Evolutionary conservation across 179 eudicot genomes (phyloP), one percentile per base, ranked within the genome.

Genomic region (Beta lomatogona): DNA sequence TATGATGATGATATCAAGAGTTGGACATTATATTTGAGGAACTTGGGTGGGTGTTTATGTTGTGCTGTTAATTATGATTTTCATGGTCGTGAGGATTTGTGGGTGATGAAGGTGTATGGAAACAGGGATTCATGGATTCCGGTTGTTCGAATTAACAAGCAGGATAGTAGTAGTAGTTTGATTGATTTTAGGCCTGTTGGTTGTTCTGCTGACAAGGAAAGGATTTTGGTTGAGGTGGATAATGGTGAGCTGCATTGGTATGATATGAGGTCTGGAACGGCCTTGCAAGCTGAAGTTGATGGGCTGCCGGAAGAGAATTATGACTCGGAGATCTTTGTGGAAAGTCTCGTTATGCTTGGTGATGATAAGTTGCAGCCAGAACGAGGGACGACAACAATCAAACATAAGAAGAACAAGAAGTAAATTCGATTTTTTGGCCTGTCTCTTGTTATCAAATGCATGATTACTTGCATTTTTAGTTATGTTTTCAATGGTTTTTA

Each of bases 71-170:
- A 69, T 69, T 69, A 69, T 18, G 52, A 69, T 44, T 69, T 69
- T 18, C 50, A 69, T 0, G 73, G 73, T 14, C 52, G 52, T 18
- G 73, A 54, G 3, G 73, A 69, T 41, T 19, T 69, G 21, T 69
- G 73, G 73, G 11, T 69, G 73, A 69, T 69, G 73, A 36, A 13
- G 14, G 54, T 45, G 73, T 69, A 69, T 69, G 73, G 73, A 52
- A 69, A 44, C 22, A 41, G 13, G 15, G 73, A 69, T 52, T 69
- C 73, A 4, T 69, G 73, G 73, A 19, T 69, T 36, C 16, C 9
- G 8, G 16, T n/a, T 19, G 5, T 69, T 5, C 3, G 48, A 1
- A 44, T 69, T 36, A 14, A 31, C 53, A 69, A 69, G 5, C 54
- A 16, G 18, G 22, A 46, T 13, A 31, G 45, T 41, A 25, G 28